Conservation (phyloP, 441 rosid species). For the Geranium incanum region DNA sequence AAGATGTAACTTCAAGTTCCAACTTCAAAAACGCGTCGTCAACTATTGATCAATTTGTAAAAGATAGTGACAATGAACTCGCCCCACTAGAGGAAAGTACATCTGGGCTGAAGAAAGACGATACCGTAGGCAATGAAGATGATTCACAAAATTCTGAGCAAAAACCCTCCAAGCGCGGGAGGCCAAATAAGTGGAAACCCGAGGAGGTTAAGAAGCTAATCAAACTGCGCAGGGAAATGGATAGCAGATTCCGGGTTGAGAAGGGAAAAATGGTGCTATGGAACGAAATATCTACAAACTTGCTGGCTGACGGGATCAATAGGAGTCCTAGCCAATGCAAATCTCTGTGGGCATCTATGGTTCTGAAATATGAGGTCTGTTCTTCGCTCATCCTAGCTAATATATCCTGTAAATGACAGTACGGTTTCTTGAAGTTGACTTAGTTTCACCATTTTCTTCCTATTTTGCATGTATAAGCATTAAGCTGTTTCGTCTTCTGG, state of each 20-base stretch:
- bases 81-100: conserved; percentile 18
- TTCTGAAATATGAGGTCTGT: conserved; percentile 73
- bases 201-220: conserved; percentile 75
- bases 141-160: conserved; percentile 34
- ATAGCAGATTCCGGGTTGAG: conserved; percentile 57
- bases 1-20: conserved; percentile 34
- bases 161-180: conserved; percentile 42
- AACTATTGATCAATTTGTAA: conserved; percentile 26
- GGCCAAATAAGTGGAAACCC: conserved; percentile 73
- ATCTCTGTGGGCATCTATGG: conserved; percentile 77
- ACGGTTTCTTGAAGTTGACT: too few relatives aligned
- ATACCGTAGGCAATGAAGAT: conserved; percentile 31
- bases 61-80: conserved; percentile 20
- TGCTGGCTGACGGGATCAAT: conserved; percentile 51
- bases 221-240: conserved; percentile 56
- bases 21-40: conserved; percentile 24
- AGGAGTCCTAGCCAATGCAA: conserved; percentile 82
- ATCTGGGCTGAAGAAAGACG: conserved; percentile 29
- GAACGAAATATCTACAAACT: conserved; percentile 69
- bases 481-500: neutral
- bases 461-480: neutral
- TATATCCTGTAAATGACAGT: neutral
- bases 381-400: conserved; percentile 9
- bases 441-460: too few relatives aligned
- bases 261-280: conserved; percentile 94